phyloP scores from a whole-genome alignment of 805 yeast species.

The Sungouiozyma intestinalis region DNA sequence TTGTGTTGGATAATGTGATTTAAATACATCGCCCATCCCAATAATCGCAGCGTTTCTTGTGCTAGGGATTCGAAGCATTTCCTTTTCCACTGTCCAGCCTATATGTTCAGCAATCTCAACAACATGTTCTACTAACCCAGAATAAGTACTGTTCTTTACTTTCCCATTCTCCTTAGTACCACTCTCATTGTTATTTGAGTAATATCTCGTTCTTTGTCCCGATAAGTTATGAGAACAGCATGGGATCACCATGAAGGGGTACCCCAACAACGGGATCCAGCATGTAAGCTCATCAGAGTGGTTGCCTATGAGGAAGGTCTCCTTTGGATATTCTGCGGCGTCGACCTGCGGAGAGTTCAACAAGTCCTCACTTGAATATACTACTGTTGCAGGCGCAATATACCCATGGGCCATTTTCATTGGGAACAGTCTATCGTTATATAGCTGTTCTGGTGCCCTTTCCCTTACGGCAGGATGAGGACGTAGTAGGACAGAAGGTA shows the following conservation, averaged over 20 bases:
- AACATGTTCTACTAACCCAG: constrained; percentile 77
- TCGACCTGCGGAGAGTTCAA: constrained; percentile 45
- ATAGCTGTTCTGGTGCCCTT: constrained; percentile 42
- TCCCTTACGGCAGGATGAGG: constrained; percentile 55
- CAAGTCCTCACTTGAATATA: constrained; percentile 31
- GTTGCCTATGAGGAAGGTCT: constrained; percentile 83
- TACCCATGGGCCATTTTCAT: constrained; percentile 31
- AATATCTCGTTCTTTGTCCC: constrained; percentile 60
- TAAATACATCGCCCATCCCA: constrained; percentile 40
- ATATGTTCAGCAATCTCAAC: constrained; percentile 51
- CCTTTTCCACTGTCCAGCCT: constrained; percentile 83
- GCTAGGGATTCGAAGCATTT: constrained; percentile 85
- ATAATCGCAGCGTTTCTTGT: constrained; percentile 87
- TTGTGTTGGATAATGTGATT: constrained; percentile 23
- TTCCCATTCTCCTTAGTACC: constrained; percentile 18
- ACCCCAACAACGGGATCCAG: constrained; percentile 85
- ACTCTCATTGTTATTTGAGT: constrained; percentile 29
- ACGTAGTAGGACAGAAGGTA: constrained; percentile 64
- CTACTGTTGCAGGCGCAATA: constrained; percentile 36
- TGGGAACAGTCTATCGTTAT: constrained; percentile 46
- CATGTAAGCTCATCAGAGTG: constrained; percentile 93
- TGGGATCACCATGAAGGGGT: constrained; percentile 85
- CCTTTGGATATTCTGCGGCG: constrained; percentile 52
- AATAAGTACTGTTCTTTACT: constrained; percentile 52
- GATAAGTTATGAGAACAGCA: constrained; percentile 86